Evolutionary conservation across 148 eudicot genomes (phyloP), one percentile per base, ranked within the genome.

Genomic region (Bassia scoparia): DNA sequence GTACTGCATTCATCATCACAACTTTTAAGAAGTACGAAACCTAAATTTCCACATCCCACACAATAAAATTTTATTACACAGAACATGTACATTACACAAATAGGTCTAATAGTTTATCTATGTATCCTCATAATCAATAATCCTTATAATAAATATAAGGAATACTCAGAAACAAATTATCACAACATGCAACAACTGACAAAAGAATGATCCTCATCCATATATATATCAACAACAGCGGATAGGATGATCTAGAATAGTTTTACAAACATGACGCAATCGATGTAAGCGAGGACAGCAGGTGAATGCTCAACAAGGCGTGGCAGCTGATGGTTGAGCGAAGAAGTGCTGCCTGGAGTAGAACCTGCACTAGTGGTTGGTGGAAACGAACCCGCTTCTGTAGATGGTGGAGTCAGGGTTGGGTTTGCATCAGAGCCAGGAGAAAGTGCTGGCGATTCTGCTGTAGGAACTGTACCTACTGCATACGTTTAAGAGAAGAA

Each of bases 251-350:
- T 55, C 66, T 77, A 85, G 29, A 65, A 83, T 65, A 34, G 64
- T 75, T 83, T 82, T 43, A 80, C 44, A 48, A 82, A 65, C 66
- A 80, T 56, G 61, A 76, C 74, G 76, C 86, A 11, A 75, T 30
- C 37, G 84, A 46, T 35, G 70, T 76, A 20, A 86, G 66, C 35
- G n/a, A 83, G 54, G 75, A 82, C 41, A 27, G 71, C 68, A 44
- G 85, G 83, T 27, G 85, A 76, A 75, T 23, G 49, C 74, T 61
- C 12, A 63, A 71, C 84, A 73, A 12, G 82, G 76, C 48, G 37
- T 61, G 30, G 93, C 80, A 64, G 86, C 88, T n/a, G 93, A 85
- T 29, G 86, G 85, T 2, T 78, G 49, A 72, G 72, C 33, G 68
- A 54, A 30, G 86, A 78, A 27, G 84, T 60, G 18, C 72, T 78